A percentile compares a stretch with the other conserved stretches of the same genome.
These are phyloP conservation scores for Pyrus betulifolia DNA, from an alignment of 306 rosid genomes.

Conservation along the genomic window DNA sequence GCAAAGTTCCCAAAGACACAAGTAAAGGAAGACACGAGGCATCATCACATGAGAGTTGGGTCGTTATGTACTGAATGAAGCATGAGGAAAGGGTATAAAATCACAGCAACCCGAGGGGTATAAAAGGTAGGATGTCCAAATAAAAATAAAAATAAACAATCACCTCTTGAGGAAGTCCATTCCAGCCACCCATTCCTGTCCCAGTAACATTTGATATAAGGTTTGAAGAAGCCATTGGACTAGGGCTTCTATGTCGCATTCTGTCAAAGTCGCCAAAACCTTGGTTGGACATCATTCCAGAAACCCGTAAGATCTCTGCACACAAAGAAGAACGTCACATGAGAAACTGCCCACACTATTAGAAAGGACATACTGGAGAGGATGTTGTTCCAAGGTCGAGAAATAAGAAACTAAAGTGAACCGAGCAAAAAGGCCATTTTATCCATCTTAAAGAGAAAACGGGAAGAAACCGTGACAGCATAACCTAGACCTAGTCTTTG, in stretches of 20 bases:
- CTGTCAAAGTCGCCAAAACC: slow-evolving; percentile 95
- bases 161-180: slow-evolving; percentile 88
- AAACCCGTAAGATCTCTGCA: slow-evolving; percentile 92
- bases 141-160: slow-evolving; percentile 8
- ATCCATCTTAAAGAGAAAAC: not conserved
- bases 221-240: slow-evolving; percentile 97
- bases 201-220: slow-evolving; percentile 75
- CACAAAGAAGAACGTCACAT: slow-evolving; percentile 19
- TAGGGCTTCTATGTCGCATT: slow-evolving; percentile 94
- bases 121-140: not conserved
- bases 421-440: not conserved
- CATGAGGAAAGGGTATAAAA: not conserved
- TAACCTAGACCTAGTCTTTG: not conserved
- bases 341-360: slow-evolving; percentile 17
- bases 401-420: not conserved
- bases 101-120: not conserved
- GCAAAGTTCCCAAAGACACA: not conserved
- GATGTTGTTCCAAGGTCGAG: not conserved
- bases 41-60: not conserved
- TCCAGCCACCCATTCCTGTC: slow-evolving; percentile 84
- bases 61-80: not conserved
- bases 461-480: not conserved
- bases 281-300: slow-evolving; percentile 97
- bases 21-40: not conserved
- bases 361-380: not conserved